Base-by-base conservation (phyloP, 2,329 filamentous ascomycete species). In the Teratosphaeria nubilosa region DNA sequence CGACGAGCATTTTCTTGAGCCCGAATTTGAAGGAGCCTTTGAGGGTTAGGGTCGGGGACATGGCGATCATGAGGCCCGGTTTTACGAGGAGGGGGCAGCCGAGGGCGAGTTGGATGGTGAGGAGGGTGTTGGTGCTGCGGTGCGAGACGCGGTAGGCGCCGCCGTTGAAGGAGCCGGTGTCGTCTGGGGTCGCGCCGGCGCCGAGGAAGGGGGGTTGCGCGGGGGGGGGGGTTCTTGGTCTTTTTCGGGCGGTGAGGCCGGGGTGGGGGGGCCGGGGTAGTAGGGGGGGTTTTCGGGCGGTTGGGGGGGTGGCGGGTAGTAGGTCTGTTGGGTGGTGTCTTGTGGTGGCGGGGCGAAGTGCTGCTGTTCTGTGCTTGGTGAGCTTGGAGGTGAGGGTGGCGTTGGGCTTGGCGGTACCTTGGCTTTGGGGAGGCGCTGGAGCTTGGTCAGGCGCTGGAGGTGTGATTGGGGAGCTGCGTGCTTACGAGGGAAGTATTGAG, bases 141-240 rank as follows among this genome's bases (percentile, higher is more conserved):
- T 99, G 94, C 68, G 89, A 94, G 70, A 97, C 91, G 51, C 94
- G 82, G 72, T 92, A 99, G 69, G 88, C 92, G 13, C 94, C 94
- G 16, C 94, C 94, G 70, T 97, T 97, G 78, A 97, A 99, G 0
- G 88, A 94, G n/a, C 94, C 94, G 1, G 95, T 84, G 65, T 96
- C 91, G 72, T 97, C 94, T 11, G 67, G 31, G 31, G 84, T 78
- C 0, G 86, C 77, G 32, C 75, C 74, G 0, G 82, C 84, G 31
- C 88, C 88, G 5, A 78, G 72, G 63, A 92, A 91, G 58, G 87
- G 81, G 5, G 34, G 31, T 34, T 53, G 51, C 22, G 14, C 5
- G 51, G 22, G 25, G 14, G 51, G 51, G 7, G 22, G 14, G 24
- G 31, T 5, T 30, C 5, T 27, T 13, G 11, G 63, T 67, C 67